Evolutionary conservation across 768 basidiomycete species (phyloP).

Genomic region (Rhodotorula paludigena): DNA sequence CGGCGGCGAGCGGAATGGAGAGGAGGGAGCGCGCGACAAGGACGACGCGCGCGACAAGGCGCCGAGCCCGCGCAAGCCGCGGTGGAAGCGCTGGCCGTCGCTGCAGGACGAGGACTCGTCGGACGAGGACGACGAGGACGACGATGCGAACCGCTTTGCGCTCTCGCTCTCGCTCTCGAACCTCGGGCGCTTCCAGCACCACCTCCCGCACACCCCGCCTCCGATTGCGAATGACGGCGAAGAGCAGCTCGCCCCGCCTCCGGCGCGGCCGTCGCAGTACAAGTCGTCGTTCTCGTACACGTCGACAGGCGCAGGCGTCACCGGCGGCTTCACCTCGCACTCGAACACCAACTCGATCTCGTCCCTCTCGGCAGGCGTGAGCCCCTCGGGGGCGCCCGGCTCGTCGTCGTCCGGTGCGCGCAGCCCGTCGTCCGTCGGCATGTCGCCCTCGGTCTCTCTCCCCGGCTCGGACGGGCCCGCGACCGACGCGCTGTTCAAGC

Average conservation of each 20-base stretch:
- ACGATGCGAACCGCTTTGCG: conserved; percentile 9
- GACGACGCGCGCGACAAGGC: not conserved
- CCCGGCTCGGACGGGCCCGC: not conserved
- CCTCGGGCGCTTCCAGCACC: conserved; percentile 2
- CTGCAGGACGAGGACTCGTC: conserved; percentile 18
- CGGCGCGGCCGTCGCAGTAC: not conserved
- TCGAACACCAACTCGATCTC: conserved; percentile 27
- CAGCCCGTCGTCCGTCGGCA: not conserved
- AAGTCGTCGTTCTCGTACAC: conserved; percentile 31
- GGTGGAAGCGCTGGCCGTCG: conserved; percentile 17
- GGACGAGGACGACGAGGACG: conserved; percentile 13
- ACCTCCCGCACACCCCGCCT: conserved; percentile 1
- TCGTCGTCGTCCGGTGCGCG: not conserved
- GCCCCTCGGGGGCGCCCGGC: no score
- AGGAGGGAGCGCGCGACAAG: not conserved
- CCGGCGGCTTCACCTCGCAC: conserved; percentile 27
- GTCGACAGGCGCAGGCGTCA: conserved; percentile 1
- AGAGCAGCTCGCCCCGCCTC: not conserved
- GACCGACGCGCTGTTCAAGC: conserved; percentile 6
- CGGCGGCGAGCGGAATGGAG: not conserved
- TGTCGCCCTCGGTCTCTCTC: not conserved
- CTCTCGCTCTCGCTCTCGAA: conserved; percentile 17
- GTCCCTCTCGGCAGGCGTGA: no score
- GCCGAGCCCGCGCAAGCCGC: conserved; percentile 1
- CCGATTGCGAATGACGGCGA: no score